A percentile compares a stretch with the other conserved stretches of the same genome.
Evolutionary conservation across 495 filamentous ascomycete genomes (phyloP).

Genomic region (Parachaetomium inaequale): DNA sequence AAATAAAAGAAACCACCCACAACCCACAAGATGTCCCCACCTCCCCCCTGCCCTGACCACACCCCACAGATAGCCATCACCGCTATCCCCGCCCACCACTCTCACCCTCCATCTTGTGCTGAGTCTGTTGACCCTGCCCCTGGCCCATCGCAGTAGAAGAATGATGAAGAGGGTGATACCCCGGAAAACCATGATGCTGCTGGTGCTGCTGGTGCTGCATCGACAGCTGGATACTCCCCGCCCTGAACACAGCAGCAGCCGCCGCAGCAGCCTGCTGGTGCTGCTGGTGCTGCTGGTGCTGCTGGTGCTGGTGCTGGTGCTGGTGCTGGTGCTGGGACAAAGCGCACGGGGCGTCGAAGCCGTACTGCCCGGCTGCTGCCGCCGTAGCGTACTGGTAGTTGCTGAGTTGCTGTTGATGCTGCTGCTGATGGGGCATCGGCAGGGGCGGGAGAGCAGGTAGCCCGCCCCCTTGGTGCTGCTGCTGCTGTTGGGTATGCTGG

Average conservation of each 20-base stretch:
- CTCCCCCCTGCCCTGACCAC: too few species aligned
- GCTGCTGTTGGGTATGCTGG: background rate
- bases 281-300: conserved; percentile 2
- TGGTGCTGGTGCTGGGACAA: background rate
- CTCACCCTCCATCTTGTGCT: too few species aligned
- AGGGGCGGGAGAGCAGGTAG: background rate
- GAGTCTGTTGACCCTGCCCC: too few species aligned
- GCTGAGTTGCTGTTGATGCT: background rate
- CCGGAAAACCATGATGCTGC: background rate
- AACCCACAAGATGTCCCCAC: too few species aligned
- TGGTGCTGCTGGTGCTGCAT: background rate
- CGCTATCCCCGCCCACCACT: too few species aligned
- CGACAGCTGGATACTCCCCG: background rate
- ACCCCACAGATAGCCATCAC: too few species aligned
- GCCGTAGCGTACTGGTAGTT: background rate
- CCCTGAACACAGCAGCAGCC: background rate
- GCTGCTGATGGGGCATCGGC: background rate
- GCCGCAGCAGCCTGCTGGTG: background rate
- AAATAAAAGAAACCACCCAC: too few species aligned
- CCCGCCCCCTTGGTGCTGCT: background rate
- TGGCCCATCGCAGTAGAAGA: too few species aligned
- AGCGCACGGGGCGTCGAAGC: background rate
- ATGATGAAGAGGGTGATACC: too few species aligned
- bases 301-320: background rate
- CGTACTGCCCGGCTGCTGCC: background rate